Percentiles rank a stretch among this genome's conserved stretches.
phyloP scores from a whole-genome alignment of 306 rosid genomes.

The Cucurbita pepo region DNA sequence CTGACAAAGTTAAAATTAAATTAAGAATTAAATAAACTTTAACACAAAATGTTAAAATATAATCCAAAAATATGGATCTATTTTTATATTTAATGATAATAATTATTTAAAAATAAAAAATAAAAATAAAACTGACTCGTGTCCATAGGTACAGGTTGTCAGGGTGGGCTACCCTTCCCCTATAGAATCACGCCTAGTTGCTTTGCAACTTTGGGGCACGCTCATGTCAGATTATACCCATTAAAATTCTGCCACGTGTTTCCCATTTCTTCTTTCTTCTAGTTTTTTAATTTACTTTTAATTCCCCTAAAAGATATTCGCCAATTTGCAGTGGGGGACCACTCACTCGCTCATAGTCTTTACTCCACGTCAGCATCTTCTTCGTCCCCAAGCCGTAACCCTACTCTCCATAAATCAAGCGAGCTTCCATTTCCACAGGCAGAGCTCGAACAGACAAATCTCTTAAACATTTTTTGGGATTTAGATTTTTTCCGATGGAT shows the following conservation, averaged over 20 bases:
- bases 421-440: background rate
- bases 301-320: background rate
- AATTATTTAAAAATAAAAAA: background rate
- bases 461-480: too few species aligned
- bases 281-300: background rate
- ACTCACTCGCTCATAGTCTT: background rate
- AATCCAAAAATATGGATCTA: too few species aligned
- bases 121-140: background rate
- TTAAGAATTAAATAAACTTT: too few species aligned
- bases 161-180: background rate
- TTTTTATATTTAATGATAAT: too few species aligned
- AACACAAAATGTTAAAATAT: too few species aligned
- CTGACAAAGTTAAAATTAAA: too few species aligned
- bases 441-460: background rate
- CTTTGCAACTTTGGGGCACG: background rate
- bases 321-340: background rate
- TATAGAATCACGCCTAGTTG: background rate
- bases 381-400: background rate
- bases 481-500: conserved; percentile 13
- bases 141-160: background rate
- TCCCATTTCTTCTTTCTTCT: background rate
- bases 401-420: background rate
- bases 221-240: background rate
- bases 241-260: background rate
- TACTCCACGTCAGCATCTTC: background rate